Percentiles rank a stretch among this genome's conserved stretches.
Conservation (phyloP, 1,284 basidiomycete genomes). For the Inonotus hispidus region DNA sequence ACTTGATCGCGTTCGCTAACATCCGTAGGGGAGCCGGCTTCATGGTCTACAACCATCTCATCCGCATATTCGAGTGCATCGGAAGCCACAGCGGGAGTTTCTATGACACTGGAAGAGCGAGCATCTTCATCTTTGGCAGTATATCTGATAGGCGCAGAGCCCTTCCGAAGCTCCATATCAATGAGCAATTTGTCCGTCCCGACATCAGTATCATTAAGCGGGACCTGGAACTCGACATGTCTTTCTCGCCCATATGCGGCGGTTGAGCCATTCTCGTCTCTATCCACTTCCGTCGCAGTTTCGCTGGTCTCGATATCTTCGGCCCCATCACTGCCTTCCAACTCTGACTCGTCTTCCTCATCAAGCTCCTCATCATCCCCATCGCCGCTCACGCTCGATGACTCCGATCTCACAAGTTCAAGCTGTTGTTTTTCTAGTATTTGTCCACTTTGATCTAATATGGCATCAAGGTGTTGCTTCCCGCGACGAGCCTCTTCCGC, state of each 20-base stretch:
- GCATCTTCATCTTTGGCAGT: not conserved
- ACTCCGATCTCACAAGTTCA: constrained; percentile 41
- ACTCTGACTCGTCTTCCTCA: constrained; percentile 21
- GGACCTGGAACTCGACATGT: constrained; percentile 1
- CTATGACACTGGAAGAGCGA: too few species aligned
- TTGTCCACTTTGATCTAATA: constrained; percentile 85
- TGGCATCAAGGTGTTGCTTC: constrained; percentile 84
- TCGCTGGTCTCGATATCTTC: not conserved
- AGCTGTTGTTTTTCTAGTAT: constrained; percentile 81
- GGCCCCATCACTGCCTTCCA: constrained; percentile 1
- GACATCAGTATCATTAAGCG: constrained; percentile 1
- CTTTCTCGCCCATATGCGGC: not conserved
- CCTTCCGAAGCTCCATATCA: not conserved
- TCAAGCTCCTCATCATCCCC: constrained; percentile 23
- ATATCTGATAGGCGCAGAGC: not conserved
- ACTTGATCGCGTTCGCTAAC: not conserved
- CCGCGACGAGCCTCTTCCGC: constrained; percentile 64
- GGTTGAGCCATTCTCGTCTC: constrained; percentile 18
- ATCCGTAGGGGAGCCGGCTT: not conserved
- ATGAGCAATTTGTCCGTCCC: not conserved
- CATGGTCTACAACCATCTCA: not conserved
- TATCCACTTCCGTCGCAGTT: constrained; percentile 12
- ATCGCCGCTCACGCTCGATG: not conserved
- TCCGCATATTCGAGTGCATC: not conserved
- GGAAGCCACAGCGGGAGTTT: not conserved